Evolutionary conservation across 805 yeast genomes (phyloP), one percentile per base, ranked within the genome.

Genomic region (Candida sakaeoensis): DNA sequence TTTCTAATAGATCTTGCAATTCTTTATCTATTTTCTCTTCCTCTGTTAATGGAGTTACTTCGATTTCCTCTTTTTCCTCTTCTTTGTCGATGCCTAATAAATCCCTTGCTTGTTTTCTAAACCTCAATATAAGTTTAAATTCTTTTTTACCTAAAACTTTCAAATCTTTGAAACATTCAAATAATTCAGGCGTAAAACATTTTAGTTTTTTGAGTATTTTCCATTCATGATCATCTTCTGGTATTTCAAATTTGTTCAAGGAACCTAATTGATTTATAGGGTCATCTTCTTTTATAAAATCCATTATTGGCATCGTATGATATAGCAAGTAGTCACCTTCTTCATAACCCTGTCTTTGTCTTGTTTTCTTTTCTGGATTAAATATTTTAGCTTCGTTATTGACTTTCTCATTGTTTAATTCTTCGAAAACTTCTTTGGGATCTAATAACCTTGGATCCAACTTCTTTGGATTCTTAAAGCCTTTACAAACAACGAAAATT

Each of bases 331-430:
- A 79, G 54, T 93, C 95, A 37, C 95, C 96, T 55, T 91, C 98
- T 43, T 86, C 97, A 65, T 93, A 93, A 77, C 99, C 99, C 51
- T 84, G 85, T 79, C 99, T 85, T 61, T 80, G 82, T 65, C 98
- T 80, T 41, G 74, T 78, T 63, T 87, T 88, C 65, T 82, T 80
- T 57, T 91, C 98, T 1, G 99, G 99, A 55, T 93, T 89, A 69
- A 80, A 93, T 30, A 93, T 84, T 59, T 90, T 90, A 13, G 95
- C 88, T 65, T 93, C 96, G 59, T 87, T 85, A 25, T 74, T 82
- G 13, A 79, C 79, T 8, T 81, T 82, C 39, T 75, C 86, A 21
- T 53, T 50, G 13, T 80, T 81, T 42, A 93, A 66, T 60, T 93
- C 99, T 65, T 91, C 98, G 56, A 93, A 93, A 15, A 93, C 98